Base-by-base conservation (phyloP, 257 asterid genomes). In the Dorcoceras hygrometricum region DNA sequence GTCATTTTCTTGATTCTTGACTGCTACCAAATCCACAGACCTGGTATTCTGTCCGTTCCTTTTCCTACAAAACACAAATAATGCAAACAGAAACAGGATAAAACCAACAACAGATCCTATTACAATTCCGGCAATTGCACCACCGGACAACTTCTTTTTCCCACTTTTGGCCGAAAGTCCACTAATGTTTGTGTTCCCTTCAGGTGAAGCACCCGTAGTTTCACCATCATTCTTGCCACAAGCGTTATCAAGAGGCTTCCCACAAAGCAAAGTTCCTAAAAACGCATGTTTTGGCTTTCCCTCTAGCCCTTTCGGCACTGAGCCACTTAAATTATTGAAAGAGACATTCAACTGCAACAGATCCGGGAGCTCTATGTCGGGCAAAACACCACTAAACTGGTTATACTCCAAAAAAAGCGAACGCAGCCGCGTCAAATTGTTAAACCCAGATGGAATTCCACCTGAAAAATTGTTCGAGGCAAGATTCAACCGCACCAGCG, bases 71-170 rank as follows among this genome's bases (percentile, higher is more conserved):
- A 84, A 28, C 11, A 88, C 28, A 20, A 86, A 80, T 76, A 86
- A 14, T 8, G 88, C 24, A 73, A 83, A 61, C 65, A 88, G 58
- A 57, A 88, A 12, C 51, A 85, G n/a, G 24, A 84, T 3, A 8
- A 88, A 73, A 62, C 94, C 94, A 4, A 87, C 63, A 3, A 86
- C 76, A 76, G 90, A 79, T 82, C 97, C 96, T 28, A 84, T 71
- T 68, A 88, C 97, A 43, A 86, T 90, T 7, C 95, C 96, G 11
- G 92, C 97, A 69, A 88, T 83, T 31, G 90, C 92, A 48, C 95
- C 96, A 23, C 89, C 89, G 6, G 96, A 86, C 34, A 88, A 69
- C 73, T 76, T 75, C 62, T 67, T 77, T 32, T 63, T 75, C 46
- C 73, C 63, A 4, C 58, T 67, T 63, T 25, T 63, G 48, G 51